Base-by-base conservation (phyloP, 208 protist species). In the Acanthamoeba sp. region DNA sequence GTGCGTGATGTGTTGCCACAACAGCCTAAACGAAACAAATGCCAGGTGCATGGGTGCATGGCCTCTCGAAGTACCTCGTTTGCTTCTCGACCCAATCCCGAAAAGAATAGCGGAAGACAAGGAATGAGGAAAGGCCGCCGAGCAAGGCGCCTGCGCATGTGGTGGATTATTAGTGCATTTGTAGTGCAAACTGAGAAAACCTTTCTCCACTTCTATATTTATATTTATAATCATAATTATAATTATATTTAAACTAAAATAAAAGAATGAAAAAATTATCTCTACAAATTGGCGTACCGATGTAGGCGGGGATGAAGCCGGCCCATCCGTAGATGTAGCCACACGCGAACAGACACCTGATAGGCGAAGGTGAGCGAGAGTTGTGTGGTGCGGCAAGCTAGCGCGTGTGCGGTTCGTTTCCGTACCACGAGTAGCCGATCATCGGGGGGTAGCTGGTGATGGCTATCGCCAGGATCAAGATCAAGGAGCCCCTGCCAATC, bases 21-120 rank as follows among this genome's bases (percentile, higher is more conserved):
- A n/a, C n/a, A n/a, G n/a, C n/a, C n/a, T n/a, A n/a, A n/a, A n/a
- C n/a, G n/a, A n/a, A n/a, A n/a, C n/a, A n/a, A n/a, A n/a, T n/a
- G n/a, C n/a, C n/a, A n/a, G n/a, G n/a, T n/a, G n/a, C n/a, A n/a
- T n/a, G n/a, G n/a, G n/a, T n/a, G n/a, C n/a, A n/a, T n/a, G n/a
- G n/a, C n/a, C n/a, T n/a, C n/a, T n/a, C n/a, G n/a, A n/a, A n/a
- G n/a, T 42, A 91, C 85, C 85, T 91, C 2, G 85, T 91, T 50
- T 91, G 85, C 85, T 66, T 91, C 40, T 91, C 85, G 27, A 91
- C 85, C 85, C 85, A 91, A 12, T 91, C 85, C 24, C 55, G 55
- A 22, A 91, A 91, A 20, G 42, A 5, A 27, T 76, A 71, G 32
- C 85, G 85, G 38, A 73, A 91, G 38, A 71, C 34, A 7, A 91